Conservation (phyloP, 2,329 filamentous ascomycete genomes). For the Alternaria incomplexa region DNA sequence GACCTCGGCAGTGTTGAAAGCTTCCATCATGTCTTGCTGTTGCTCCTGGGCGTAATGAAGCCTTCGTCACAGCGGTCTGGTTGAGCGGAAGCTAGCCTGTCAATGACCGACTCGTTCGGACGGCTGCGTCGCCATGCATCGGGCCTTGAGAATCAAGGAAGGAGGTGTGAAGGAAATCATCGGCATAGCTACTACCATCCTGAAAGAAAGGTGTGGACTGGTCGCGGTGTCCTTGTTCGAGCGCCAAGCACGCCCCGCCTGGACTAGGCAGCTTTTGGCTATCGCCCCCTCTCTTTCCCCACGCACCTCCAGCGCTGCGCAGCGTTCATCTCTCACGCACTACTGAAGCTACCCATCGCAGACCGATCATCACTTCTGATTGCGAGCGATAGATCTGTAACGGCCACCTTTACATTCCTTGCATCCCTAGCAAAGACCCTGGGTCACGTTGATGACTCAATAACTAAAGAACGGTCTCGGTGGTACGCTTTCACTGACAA, state of each 20-base stretch:
- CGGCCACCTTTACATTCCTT: not conserved
- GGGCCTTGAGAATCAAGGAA: not conserved
- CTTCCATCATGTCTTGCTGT: not conserved
- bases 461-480: not conserved
- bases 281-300: not conserved
- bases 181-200: not conserved
- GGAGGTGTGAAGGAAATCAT: not conserved
- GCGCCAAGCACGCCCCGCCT: constrained; percentile 6
- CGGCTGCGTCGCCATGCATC: not conserved
- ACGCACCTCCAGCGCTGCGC: not conserved
- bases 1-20: not conserved
- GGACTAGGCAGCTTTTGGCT: not conserved
- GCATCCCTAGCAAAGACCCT: not conserved
- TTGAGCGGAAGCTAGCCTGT: not conserved
- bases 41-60: not conserved
- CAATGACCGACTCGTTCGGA: not conserved
- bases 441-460: not conserved
- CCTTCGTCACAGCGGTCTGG: not conserved
- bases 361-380: not conserved
- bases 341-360: not conserved
- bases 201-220: not conserved
- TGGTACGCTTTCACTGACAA: not conserved
- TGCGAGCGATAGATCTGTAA: not conserved
- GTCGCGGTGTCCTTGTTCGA: not conserved
- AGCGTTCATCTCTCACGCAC: not conserved